These are phyloP conservation scores for Linderina pennispora DNA, from an alignment of 192 early-diverging fungal species.

Conservation along the genomic window DNA sequence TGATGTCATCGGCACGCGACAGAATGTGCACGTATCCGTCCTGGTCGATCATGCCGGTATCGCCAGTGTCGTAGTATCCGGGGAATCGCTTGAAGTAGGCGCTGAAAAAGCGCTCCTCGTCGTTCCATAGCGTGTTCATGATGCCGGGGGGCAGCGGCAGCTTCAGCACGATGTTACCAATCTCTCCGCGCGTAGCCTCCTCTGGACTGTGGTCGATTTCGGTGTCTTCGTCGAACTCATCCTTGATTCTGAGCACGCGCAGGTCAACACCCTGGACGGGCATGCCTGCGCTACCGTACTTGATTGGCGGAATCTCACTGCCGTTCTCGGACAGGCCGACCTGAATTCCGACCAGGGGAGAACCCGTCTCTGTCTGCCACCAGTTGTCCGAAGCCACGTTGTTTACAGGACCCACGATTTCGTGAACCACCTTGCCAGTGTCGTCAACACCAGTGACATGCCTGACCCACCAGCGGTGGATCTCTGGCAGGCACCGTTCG, in stretches of 20 bases:
- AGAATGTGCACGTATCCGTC: constrained; percentile 68
- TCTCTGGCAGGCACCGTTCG: constrained; percentile 77
- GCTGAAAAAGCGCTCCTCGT: constrained; percentile 61
- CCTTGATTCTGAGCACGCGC: constrained; percentile 50
- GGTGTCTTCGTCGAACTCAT: constrained; percentile 43
- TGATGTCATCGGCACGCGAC: constrained; percentile 70
- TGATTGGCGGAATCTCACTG: constrained; percentile 31
- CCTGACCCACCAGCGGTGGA: constrained; percentile 52
- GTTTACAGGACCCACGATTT: too few species aligned
- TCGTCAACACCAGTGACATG: constrained; percentile 27
- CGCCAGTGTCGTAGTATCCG: constrained; percentile 78
- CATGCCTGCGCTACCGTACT: constrained; percentile 72
- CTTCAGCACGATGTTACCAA: constrained; percentile 74
- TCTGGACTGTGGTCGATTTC: constrained; percentile 28
- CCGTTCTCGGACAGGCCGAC: constrained; percentile 46
- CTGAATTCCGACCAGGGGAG: constrained; percentile 70
- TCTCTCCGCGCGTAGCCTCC: constrained; percentile 50
- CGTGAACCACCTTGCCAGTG: constrained; percentile 13
- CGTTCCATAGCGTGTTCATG: constrained; percentile 75
- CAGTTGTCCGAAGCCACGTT: constrained; percentile 74
- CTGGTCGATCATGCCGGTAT: constrained; percentile 72
- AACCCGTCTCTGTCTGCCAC: constrained; percentile 88
- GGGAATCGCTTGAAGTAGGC: constrained; percentile 72
- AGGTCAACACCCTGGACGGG: constrained; percentile 74
- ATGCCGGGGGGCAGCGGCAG: constrained; percentile 76